Percentiles rank a stretch among this genome's conserved stretches.
These are phyloP conservation scores for Helianthus tuberosus DNA, from an alignment of 129 eudicot genomes.

Conservation along the genomic window DNA sequence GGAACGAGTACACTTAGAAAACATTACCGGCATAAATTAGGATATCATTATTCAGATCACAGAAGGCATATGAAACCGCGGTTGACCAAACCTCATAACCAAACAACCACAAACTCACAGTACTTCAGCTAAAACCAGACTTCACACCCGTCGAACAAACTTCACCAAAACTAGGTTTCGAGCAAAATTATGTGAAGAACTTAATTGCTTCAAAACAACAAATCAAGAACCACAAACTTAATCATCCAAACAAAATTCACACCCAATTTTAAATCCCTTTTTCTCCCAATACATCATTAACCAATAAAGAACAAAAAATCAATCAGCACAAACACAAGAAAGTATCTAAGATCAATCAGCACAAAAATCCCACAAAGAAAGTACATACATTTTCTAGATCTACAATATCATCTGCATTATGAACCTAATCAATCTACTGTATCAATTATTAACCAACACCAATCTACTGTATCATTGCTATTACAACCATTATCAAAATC, in stretches of 20 bases:
- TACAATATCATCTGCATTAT: conserved; percentile 21
- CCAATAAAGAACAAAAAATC: conserved; percentile 7
- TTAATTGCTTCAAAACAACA: background rate
- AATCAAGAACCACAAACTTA: background rate
- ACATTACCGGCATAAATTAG: background rate
- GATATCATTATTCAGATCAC: background rate
- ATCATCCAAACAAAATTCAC: conserved; percentile 4
- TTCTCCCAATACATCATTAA: background rate
- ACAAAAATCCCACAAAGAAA: conserved; percentile 10
- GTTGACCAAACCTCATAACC: background rate
- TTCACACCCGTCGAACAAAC: background rate
- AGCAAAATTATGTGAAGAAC: conserved; percentile 3
- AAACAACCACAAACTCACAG: background rate
- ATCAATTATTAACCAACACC: background rate
- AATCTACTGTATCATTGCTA: conserved; percentile 23
- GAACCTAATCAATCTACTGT: conserved; percentile 3
- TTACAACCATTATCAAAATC: background rate
- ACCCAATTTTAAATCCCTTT: background rate
- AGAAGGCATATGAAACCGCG: background rate
- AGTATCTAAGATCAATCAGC: background rate
- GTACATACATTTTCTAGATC: conserved; percentile 22
- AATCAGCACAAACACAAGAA: background rate
- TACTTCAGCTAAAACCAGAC: background rate
- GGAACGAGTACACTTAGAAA: background rate
- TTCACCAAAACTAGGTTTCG: conserved; percentile 1